Evolutionary conservation across 129 eudicot genomes (phyloP), one percentile per base, ranked within the genome.

Genomic region (Tagetes erecta): DNA sequence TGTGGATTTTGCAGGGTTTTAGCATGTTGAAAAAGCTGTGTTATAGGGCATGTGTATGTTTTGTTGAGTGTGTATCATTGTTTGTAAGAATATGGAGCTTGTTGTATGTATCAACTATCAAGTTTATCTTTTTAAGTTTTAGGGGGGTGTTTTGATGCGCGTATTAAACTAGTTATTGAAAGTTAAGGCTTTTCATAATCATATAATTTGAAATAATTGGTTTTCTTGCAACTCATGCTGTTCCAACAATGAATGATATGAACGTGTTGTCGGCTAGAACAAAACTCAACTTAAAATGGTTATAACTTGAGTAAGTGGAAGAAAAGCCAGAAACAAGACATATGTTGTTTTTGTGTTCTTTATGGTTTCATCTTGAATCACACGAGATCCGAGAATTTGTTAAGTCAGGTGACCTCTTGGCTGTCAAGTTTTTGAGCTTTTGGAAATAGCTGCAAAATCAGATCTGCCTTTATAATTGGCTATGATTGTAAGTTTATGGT

Each of bases 11-110:
- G 66, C 66, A 59, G 66, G 20, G 11, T 11, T 11, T 59, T 37
- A 62, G 67, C 67, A 62, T 62, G 45, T 62, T 62, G 45, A 36
- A 62, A 62, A 62, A 37, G 44, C 5, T 62, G 67, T 62, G 36
- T 36, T 62, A 1, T 62, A 55, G 60, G 60, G 60, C n/a, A 52
- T 14, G 66, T 60, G 42, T 60, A 34, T 59, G 66, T 34, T 2
- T 34, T 34, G 1, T 33, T 58, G 65, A 30, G 65, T 59, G 65
- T 62, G 45, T 62, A 20, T 20, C 27, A 20, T 20, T 20, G 27
- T 20, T 5, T 62, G 67, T 62, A 36, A 62, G 42, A 62, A 55
- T 10, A 4, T 27, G 60, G 60, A 55, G 60, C 60, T 55, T 20
- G 10, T 14, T 55, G 8, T 52, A 13, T 52, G 58, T 27, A 52